Evolutionary conservation across 192 early-diverging fungal genomes (phyloP), one percentile per base, ranked within the genome.

Genomic region (Coemansia sp.): DNA sequence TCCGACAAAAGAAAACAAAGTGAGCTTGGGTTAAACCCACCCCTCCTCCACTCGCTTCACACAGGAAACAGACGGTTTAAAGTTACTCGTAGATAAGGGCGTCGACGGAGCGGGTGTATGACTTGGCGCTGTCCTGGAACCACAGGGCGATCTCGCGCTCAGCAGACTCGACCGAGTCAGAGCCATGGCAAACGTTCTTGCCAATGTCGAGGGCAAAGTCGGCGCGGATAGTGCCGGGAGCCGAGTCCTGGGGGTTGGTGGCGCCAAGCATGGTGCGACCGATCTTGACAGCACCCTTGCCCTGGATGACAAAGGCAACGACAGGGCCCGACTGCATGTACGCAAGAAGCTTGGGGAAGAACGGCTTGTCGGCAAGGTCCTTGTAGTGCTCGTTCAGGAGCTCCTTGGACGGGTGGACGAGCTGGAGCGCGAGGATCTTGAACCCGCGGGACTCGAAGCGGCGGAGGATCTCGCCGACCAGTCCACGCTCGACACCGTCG

Each of bases 241-340:
- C 82, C 65, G 89, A 90, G 73, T 85, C 86, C 67, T 94, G 84
- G 70, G 95, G 95, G 88, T 95, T 92, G 87, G 95, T 97, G 70
- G 90, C 91, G 61, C 92, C 92, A 23, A 95, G 85, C 75, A 94
- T 84, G 54, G 82, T 81, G 79, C 95, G 93, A 63, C 95, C 95
- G 71, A 87, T 87, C 89, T 92, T 92, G 85, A 95, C 92, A 56
- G 83, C 92, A 32, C 87, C 87, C 88, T 93, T 93, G 63, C 95
- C 95, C 71, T 83, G 76, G 89, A 91, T 94, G 66, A 97, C 95
- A 90, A 97, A 95, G 76, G 87, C 94, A 62, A 93, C 93, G 65
- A 97, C 95, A 70, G 95, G 95, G 58, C 95, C 95, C 42, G 93
- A 93, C 70, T 86, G 81, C 93, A 96, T 96, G 88, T 87, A 89